A percentile compares a stretch with the other conserved stretches of the same genome.
These are phyloP conservation scores for Mycena leptocephala DNA, from an alignment of 768 basidiomycete genomes.

Conservation along the genomic window DNA sequence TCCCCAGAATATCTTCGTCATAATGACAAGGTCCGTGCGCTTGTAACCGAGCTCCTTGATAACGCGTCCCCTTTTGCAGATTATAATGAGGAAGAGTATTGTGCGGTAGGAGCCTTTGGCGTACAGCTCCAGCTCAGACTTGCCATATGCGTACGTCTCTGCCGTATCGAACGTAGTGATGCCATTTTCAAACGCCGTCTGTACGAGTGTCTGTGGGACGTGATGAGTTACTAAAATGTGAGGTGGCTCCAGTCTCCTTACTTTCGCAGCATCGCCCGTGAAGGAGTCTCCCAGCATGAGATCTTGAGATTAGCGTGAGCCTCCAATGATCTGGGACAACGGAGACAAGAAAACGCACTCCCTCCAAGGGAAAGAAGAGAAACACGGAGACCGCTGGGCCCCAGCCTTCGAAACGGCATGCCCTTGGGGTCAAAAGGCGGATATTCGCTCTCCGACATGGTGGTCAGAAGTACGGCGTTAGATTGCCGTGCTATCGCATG, in stretches of 20 bases:
- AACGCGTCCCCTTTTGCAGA: slow-evolving; percentile 75
- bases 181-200: slow-evolving; percentile 79
- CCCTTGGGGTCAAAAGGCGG: no score
- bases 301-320: slow-evolving; percentile 27
- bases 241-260: no score
- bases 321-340: no score
- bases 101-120: slow-evolving; percentile 29
- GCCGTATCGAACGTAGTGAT: slow-evolving; percentile 73
- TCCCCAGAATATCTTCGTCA: slow-evolving; percentile 89
- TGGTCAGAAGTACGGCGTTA: no score
- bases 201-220: no score
- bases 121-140: slow-evolving; percentile 84
- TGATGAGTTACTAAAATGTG: slow-evolving; percentile 89
- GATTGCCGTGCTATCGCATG: no score
- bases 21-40: slow-evolving; percentile 79
- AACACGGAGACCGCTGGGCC: no score
- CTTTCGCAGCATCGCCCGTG: slow-evolving; percentile 33
- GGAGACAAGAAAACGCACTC: no score
- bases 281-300: slow-evolving; percentile 32
- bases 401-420: no score
- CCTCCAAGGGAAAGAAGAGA: no score
- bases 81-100: neutral
- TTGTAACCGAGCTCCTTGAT: slow-evolving; percentile 81
- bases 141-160: slow-evolving; percentile 75
- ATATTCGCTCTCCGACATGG: no score